Percentiles rank a stretch among this genome's conserved stretches.
Conservation (phyloP, 2,329 filamentous ascomycete species). For the Lachnellula cervina region DNA sequence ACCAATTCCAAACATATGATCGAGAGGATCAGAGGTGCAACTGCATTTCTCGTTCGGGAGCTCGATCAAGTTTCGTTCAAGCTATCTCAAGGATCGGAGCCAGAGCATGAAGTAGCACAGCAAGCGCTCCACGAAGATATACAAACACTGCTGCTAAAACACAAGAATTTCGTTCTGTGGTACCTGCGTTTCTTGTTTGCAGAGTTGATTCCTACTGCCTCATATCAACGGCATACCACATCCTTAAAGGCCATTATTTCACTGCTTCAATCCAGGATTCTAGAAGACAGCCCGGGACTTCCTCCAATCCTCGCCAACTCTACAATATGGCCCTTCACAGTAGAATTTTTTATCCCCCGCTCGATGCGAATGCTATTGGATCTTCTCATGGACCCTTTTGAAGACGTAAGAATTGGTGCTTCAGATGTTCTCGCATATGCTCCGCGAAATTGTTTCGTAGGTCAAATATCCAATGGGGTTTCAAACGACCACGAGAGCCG, state of each 20-base stretch:
- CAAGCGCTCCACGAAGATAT: conserved; percentile 7
- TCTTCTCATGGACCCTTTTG: conserved; percentile 82
- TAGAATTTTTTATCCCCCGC: conserved; percentile 37
- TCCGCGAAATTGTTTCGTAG: conserved; percentile 31
- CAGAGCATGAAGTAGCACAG: conserved; percentile 20
- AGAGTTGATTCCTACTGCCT: conserved; percentile 75
- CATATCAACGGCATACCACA: conserved; percentile 85
- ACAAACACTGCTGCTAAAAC: conserved; percentile 35
- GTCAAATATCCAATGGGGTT: background rate
- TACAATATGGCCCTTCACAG: conserved; percentile 24
- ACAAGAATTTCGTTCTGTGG: conserved; percentile 65
- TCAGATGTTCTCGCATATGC: conserved; percentile 48
- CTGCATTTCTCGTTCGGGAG: conserved; percentile 48
- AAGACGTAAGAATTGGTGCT: conserved; percentile 71
- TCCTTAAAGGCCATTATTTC: conserved; percentile 66
- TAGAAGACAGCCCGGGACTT: conserved; percentile 11
- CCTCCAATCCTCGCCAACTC: conserved; percentile 9
- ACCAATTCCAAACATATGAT: conserved; percentile 71
- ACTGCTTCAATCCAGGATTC: conserved; percentile 46
- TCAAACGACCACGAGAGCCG: background rate
- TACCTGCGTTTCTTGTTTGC: conserved; percentile 66
- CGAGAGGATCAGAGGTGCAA: conserved; percentile 65
- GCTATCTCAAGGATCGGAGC: background rate
- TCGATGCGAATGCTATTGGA: conserved; percentile 67
- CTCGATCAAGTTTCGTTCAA: conserved; percentile 18